Percentiles rank a stretch among this genome's conserved stretches.
Conservation (phyloP, 768 basidiomycete genomes). For the Lactarius pseudohatsudake region DNA sequence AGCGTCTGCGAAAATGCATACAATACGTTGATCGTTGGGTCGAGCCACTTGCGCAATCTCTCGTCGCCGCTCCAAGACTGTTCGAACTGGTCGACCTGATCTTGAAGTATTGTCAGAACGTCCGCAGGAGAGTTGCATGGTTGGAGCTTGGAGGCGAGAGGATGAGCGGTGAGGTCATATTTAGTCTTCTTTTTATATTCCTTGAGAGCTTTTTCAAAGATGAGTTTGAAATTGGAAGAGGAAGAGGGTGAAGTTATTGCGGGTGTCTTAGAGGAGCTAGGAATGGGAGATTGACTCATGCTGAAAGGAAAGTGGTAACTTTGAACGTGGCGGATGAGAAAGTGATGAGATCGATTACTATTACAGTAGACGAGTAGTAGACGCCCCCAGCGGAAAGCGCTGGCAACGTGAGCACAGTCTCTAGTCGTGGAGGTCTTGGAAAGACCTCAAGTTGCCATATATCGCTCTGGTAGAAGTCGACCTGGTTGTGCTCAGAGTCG, state of each 20-base stretch:
- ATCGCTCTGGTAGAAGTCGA: no score
- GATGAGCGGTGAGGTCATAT: background rate
- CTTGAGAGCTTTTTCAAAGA: background rate
- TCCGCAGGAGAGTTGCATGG: background rate
- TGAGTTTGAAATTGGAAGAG: background rate
- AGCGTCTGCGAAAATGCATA: background rate
- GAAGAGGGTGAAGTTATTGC: background rate
- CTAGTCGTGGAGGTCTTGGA: no score
- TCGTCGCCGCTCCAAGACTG: background rate
- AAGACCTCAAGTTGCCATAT: no score
- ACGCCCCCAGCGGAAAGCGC: no score
- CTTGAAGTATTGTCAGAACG: background rate
- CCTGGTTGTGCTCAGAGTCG: no score
- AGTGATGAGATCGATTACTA: no score
- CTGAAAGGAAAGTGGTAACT: no score
- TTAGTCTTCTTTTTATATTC: background rate
- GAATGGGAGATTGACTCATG: background rate
- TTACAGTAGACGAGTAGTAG: no score
- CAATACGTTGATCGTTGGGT: background rate
- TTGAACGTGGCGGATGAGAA: no score
- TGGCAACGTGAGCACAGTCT: no score
- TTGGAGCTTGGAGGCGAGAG: background rate
- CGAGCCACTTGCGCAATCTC: background rate
- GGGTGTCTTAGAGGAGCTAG: background rate
- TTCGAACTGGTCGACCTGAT: background rate